Base-by-base conservation (phyloP, 2,329 filamentous ascomycete species). In the Geosmithia flava region DNA sequence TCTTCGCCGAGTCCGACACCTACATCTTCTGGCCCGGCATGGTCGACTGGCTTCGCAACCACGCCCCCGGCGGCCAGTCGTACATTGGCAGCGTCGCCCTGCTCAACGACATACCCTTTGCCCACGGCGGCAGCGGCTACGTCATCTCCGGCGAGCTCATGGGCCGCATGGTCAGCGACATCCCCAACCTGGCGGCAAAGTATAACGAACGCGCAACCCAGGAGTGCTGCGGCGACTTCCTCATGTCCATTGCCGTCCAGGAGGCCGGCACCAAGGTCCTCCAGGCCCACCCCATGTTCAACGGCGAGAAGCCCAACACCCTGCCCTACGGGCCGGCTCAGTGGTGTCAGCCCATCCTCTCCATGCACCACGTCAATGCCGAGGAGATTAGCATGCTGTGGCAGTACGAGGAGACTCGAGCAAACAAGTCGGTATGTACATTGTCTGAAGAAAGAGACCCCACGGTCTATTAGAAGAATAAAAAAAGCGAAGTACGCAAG, bases 1-100 rank as follows among this genome's bases (percentile, higher is more conserved):
- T 80, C 48, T 80, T 79, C 53, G 70, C 74, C 53, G 76, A 80
- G 53, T 74, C 74, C 30, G 76, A 80, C 54, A 78, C 72, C 11
- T 80, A 78, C 54, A 57, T 79, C 47, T 66, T 80, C 55, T 76
- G 75, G 72, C 59, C 67, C 47, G 77, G 75, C 52, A 56, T 79
- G 44, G 61, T 74, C 33, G 59, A 68, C 45, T 79, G 71, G 68
- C 59, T 80, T 44, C 65, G 60, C 46, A 16, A 16, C 33, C 33
- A 58, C 47, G 55, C 73, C 47, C 65, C 68, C 2, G 59, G 57
- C 17, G 62, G 70, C 30, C 66, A 69, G 30, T 58, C 70, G 30
- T 78, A 77, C 53, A 58, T 78, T 11, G 76, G 76, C 20, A 75
- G 72, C 46, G 65, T 69, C 23, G 70, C 72, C 46, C 71, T 68